Evolutionary conservation across 257 asterid genomes (phyloP).

Genomic region (Nicotiana sylvestris): DNA sequence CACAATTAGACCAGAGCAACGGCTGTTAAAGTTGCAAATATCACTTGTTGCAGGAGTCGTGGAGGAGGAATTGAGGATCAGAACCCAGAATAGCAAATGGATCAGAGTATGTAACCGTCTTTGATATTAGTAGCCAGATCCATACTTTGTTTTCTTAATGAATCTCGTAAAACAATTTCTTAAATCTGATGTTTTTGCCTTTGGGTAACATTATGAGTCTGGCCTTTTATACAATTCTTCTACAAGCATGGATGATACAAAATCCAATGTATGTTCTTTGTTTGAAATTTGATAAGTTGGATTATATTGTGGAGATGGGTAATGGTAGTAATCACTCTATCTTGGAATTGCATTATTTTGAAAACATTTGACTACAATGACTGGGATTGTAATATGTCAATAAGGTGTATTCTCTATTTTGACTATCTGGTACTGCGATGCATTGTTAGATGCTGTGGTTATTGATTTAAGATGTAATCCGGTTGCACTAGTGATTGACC

Average conservation of each 20-base stretch:
- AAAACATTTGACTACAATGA: neutral
- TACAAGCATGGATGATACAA: neutral
- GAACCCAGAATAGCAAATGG: neutral
- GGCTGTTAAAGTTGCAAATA: constrained; percentile 1
- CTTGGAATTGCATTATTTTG: neutral
- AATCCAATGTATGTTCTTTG: neutral
- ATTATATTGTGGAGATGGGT: neutral
- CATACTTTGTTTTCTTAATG: neutral
- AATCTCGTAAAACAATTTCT: neutral
- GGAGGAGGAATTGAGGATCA: constrained; percentile 6
- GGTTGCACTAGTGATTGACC: neutral
- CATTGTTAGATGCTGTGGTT: neutral
- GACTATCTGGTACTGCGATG: neutral
- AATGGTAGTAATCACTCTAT: neutral
- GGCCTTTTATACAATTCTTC: neutral
- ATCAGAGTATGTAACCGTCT: neutral
- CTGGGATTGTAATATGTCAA: neutral
- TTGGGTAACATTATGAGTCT: neutral
- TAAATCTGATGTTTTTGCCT: neutral
- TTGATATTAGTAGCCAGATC: neutral
- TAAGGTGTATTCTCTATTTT: neutral
- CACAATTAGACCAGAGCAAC: neutral
- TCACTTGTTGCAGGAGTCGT: neutral
- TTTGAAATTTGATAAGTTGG: neutral
- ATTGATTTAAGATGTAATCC: neutral